These are phyloP conservation scores for Amaranthus tricolor DNA, from an alignment of 179 eudicot genomes.

Conservation along the genomic window DNA sequence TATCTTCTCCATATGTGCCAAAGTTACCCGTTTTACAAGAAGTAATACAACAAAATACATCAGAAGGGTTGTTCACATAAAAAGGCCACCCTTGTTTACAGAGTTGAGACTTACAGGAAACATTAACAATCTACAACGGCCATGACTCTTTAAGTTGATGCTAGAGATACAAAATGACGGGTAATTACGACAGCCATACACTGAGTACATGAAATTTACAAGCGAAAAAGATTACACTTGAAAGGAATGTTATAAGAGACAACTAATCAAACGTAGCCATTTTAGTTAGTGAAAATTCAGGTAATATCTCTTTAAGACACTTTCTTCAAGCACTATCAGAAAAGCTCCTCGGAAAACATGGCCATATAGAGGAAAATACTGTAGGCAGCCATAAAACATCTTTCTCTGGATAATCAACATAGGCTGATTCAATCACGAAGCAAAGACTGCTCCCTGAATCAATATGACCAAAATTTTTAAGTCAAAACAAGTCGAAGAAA, in stretches of 20 bases:
- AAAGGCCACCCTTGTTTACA: slow-evolving; percentile 20
- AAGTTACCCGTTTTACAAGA: slow-evolving; percentile 20
- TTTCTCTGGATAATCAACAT: slow-evolving; percentile 50
- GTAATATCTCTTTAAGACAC: slow-evolving; percentile 23
- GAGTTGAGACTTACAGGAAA: slow-evolving; percentile 23
- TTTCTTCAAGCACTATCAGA: slow-evolving; percentile 30
- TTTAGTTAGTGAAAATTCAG: slow-evolving; percentile 19
- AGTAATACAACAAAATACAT: slow-evolving; percentile 22
- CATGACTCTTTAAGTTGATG: slow-evolving; percentile 13
- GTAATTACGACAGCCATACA: slow-evolving; percentile 20
- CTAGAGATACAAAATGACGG: slow-evolving; percentile 20
- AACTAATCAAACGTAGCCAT: slow-evolving; percentile 13
- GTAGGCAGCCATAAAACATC: slow-evolving; percentile 48
- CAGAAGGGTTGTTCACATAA: slow-evolving; percentile 18
- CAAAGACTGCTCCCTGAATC: slow-evolving; percentile 67
- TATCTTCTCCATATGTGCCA: slow-evolving; percentile 13
- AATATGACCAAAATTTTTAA: slow-evolving; percentile 49
- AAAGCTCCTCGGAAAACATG: slow-evolving; percentile 33
- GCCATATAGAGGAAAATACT: slow-evolving; percentile 33
- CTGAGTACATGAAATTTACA: slow-evolving; percentile 26
- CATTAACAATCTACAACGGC: slow-evolving; percentile 12
- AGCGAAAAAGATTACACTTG: slow-evolving; percentile 9
- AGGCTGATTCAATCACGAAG: slow-evolving; percentile 59
- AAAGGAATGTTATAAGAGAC: background rate
- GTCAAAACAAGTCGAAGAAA: slow-evolving; percentile 44